Conservation (phyloP, 2,329 filamentous ascomycete genomes). For the Pseudocercospora fuligena region DNA sequence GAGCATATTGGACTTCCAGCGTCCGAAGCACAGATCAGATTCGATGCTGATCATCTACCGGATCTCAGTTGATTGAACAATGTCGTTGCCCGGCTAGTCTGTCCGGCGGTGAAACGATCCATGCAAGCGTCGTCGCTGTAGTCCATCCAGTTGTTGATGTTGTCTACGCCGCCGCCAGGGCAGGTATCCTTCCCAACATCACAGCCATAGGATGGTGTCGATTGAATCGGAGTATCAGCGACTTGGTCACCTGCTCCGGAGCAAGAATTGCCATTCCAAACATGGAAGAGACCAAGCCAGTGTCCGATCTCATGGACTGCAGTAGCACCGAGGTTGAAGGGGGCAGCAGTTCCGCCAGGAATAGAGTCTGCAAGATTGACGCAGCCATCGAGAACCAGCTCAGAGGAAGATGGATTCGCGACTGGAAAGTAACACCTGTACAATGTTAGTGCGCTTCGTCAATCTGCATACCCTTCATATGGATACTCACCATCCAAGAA, state of each 20-base stretch:
- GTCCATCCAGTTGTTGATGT: slow-evolving; percentile 56
- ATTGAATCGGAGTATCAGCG: slow-evolving; percentile 46
- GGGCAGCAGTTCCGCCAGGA: slow-evolving; percentile 51
- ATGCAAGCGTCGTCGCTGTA: slow-evolving; percentile 32
- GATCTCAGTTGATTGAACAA: slow-evolving; percentile 18
- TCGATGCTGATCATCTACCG: not conserved
- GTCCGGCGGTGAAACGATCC: slow-evolving; percentile 23
- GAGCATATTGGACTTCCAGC: no score
- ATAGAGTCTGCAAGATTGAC: slow-evolving; percentile 58
- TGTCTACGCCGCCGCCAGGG: slow-evolving; percentile 42
- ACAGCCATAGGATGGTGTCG: slow-evolving; percentile 53
- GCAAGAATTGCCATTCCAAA: slow-evolving; percentile 49
- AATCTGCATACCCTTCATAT: no score
- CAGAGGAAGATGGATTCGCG: slow-evolving; percentile 46
- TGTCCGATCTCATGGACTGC: slow-evolving; percentile 51
- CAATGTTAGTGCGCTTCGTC: no score
- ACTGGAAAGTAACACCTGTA: slow-evolving; percentile 34
- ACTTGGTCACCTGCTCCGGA: slow-evolving; percentile 48
- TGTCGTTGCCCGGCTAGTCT: slow-evolving; percentile 17
- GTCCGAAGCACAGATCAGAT: no score
- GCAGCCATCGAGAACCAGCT: slow-evolving; percentile 55
- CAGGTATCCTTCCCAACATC: slow-evolving; percentile 55
- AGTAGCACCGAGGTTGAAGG: slow-evolving; percentile 51
- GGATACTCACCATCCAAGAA: slow-evolving; percentile 22
- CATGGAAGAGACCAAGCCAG: slow-evolving; percentile 50